phyloP scores from a whole-genome alignment of 2,329 filamentous ascomycete genomes.

The Ophiostoma perfectum region DNA sequence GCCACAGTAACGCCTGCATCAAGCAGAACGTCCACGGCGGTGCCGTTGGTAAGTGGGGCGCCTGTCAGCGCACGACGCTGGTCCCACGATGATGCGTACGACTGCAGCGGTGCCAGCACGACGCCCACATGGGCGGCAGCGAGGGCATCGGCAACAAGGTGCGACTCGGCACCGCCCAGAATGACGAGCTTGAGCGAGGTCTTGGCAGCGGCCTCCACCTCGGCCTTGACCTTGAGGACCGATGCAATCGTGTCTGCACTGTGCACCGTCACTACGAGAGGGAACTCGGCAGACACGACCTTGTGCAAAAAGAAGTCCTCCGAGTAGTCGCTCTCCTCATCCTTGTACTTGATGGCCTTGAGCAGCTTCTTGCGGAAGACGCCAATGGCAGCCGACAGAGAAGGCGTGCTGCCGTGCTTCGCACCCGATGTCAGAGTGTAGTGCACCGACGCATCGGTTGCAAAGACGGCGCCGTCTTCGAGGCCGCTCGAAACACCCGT shows the following conservation, averaged over 20 bases:
- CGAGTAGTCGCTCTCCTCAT: conserved; percentile 37
- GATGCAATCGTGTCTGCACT: conserved; percentile 59
- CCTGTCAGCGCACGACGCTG: conserved; percentile 57
- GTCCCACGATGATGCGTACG: conserved; percentile 54
- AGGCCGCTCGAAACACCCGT: conserved; percentile 46
- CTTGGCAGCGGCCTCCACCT: conserved; percentile 42
- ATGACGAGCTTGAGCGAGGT: conserved; percentile 48
- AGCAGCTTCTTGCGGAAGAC: conserved; percentile 50
- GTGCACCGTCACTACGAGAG: conserved; percentile 55
- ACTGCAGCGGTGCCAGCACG: conserved; percentile 54
- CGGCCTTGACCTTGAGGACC: conserved; percentile 52
- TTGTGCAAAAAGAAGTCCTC: conserved; percentile 48
- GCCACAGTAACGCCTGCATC: conserved; percentile 54
- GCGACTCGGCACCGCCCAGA: conserved; percentile 58
- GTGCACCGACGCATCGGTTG: conserved; percentile 48
- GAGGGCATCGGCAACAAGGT: conserved; percentile 54
- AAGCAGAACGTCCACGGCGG: conserved; percentile 52
- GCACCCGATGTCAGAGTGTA: conserved; percentile 49
- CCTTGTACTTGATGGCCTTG: conserved; percentile 36
- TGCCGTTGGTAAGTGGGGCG: conserved; percentile 61
- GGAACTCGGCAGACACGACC: conserved; percentile 49
- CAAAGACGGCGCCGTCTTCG: conserved; percentile 48
- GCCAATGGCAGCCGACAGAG: conserved; percentile 51
- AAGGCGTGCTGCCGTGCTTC: conserved; percentile 43
- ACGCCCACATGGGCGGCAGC: conserved; percentile 53